Evolutionary conservation across 2,329 filamentous ascomycete genomes (phyloP).

Genomic region (Ophiostoma australiae): DNA sequence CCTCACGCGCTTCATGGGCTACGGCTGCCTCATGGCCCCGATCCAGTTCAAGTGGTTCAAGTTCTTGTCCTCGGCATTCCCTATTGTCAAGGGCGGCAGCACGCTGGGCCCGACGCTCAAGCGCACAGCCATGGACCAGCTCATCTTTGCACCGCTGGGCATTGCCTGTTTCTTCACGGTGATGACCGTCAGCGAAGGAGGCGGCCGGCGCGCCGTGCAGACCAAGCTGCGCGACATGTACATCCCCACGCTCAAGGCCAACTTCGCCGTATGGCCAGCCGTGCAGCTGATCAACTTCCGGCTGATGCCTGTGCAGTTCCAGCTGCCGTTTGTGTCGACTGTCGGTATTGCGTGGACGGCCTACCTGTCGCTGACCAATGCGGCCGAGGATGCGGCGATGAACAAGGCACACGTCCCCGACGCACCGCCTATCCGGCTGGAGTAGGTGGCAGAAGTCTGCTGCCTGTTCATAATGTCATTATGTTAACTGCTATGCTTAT

Average conservation of each 20-base stretch:
- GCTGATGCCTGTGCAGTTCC: slow-evolving; percentile 89
- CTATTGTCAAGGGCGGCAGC: slow-evolving; percentile 69
- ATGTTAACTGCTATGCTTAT: neutral
- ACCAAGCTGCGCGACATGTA: slow-evolving; percentile 93
- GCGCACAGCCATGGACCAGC: slow-evolving; percentile 85
- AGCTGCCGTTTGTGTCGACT: slow-evolving; percentile 94
- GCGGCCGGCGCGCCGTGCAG: slow-evolving; percentile 70
- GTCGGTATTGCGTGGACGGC: slow-evolving; percentile 97
- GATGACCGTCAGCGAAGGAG: slow-evolving; percentile 94
- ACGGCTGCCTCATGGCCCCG: slow-evolving; percentile 94
- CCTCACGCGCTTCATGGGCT: slow-evolving; percentile 91
- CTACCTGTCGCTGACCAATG: slow-evolving; percentile 88
- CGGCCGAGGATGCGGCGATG: slow-evolving; percentile 61
- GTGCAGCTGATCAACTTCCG: slow-evolving; percentile 97
- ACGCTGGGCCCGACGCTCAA: slow-evolving; percentile 77
- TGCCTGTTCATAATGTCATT: neutral
- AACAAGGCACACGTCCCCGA: slow-evolving; percentile 32
- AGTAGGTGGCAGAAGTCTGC: slow-evolving; percentile 23
- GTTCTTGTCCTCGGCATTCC: slow-evolving; percentile 76
- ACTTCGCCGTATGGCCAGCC: slow-evolving; percentile 89
- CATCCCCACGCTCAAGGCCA: slow-evolving; percentile 87
- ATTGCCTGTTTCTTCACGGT: slow-evolving; percentile 86
- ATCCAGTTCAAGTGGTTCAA: slow-evolving; percentile 94
- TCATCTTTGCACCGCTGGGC: slow-evolving; percentile 76
- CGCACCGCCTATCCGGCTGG: slow-evolving; percentile 38